Percentiles rank a stretch among this genome's conserved stretches.
phyloP scores from a whole-genome alignment of 1,284 basidiomycete species.

The Microbotryum silenes-acaulis region DNA sequence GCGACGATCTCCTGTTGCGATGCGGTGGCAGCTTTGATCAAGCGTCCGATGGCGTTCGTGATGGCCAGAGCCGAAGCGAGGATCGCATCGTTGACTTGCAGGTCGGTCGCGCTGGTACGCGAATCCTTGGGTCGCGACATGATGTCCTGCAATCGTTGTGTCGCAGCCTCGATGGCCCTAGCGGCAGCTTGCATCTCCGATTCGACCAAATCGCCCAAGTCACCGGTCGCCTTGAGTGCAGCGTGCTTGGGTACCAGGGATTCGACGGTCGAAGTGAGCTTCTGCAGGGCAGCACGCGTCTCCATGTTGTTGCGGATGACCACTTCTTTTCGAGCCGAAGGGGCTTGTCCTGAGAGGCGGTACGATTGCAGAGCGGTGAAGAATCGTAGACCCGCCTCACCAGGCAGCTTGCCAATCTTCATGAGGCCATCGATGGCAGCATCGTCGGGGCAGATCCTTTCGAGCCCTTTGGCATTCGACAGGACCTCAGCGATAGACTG shows the following conservation, averaged over 20 bases:
- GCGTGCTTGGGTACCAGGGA: slow-evolving; percentile 74
- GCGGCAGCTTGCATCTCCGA: slow-evolving; percentile 94
- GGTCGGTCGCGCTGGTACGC: slow-evolving; percentile 78
- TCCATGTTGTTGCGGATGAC: slow-evolving; percentile 86
- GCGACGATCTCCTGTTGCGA: slow-evolving; percentile 97
- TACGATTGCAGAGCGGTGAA: slow-evolving; percentile 96
- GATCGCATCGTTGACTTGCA: slow-evolving; percentile 98
- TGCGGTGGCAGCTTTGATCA: slow-evolving; percentile 93
- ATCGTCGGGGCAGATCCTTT: slow-evolving; percentile 80
- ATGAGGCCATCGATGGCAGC: slow-evolving; percentile 87
- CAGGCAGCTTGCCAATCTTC: slow-evolving; percentile 72
- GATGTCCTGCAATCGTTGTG: slow-evolving; percentile 77
- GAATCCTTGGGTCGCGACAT: slow-evolving; percentile 80
- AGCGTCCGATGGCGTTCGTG: slow-evolving; percentile 84
- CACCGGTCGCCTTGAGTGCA: slow-evolving; percentile 71
- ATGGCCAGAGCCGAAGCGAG: slow-evolving; percentile 87
- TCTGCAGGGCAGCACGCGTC: slow-evolving; percentile 67
- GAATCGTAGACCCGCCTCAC: slow-evolving; percentile 80
- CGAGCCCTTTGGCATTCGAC: slow-evolving; percentile 89
- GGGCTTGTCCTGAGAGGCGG: slow-evolving; percentile 54
- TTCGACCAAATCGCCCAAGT: slow-evolving; percentile 94
- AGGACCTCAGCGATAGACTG: slow-evolving; percentile 88
- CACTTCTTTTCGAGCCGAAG: slow-evolving; percentile 70
- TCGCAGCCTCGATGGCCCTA: slow-evolving; percentile 86
- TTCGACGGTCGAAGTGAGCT: slow-evolving; percentile 81